phyloP scores from a whole-genome alignment of 2,329 filamentous ascomycete species.

The Neodidymelliopsis sp. region DNA sequence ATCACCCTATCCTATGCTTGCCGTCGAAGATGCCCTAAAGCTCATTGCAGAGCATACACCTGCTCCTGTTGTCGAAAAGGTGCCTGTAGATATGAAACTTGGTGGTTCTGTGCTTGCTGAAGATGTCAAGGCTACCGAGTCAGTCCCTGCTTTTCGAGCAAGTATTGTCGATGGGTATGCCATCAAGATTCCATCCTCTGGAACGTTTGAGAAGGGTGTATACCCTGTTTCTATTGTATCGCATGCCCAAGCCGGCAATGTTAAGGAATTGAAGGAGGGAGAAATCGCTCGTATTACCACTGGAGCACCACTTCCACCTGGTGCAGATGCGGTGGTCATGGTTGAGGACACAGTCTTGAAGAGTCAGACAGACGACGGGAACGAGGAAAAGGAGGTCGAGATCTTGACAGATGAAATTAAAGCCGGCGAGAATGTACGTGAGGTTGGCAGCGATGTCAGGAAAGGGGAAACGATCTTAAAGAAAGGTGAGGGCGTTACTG shows the following conservation, averaged over 20 bases:
- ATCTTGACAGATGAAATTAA: conserved; percentile 80
- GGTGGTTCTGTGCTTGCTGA: conserved; percentile 83
- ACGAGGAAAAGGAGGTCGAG: conserved; percentile 87
- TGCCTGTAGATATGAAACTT: conserved; percentile 69
- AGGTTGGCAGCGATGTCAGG: conserved; percentile 86
- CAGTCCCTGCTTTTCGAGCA: conserved; percentile 90
- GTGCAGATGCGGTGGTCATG: conserved; percentile 93
- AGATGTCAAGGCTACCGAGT: conserved; percentile 79
- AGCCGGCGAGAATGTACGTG: conserved; percentile 85
- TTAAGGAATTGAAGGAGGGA: conserved; percentile 70
- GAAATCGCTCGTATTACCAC: conserved; percentile 92
- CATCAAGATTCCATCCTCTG: conserved; percentile 42
- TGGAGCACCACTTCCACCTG: conserved; percentile 86
- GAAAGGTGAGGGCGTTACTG: conserved; percentile 82
- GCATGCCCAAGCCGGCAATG: conserved; percentile 78
- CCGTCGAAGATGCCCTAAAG: conserved; percentile 79
- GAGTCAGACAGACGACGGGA: conserved; percentile 77
- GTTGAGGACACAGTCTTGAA: conserved; percentile 89
- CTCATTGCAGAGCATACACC: conserved; percentile 79
- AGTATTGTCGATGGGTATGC: conserved; percentile 98
- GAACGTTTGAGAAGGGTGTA: conserved; percentile 69
- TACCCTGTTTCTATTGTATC: conserved; percentile 89
- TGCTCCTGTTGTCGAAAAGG: conserved; percentile 62
- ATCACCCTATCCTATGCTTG: conserved; percentile 92
- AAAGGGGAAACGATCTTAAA: conserved; percentile 73